Evolutionary conservation across 257 asterid species (phyloP).

Genomic region (Orobanche coerulescens): DNA sequence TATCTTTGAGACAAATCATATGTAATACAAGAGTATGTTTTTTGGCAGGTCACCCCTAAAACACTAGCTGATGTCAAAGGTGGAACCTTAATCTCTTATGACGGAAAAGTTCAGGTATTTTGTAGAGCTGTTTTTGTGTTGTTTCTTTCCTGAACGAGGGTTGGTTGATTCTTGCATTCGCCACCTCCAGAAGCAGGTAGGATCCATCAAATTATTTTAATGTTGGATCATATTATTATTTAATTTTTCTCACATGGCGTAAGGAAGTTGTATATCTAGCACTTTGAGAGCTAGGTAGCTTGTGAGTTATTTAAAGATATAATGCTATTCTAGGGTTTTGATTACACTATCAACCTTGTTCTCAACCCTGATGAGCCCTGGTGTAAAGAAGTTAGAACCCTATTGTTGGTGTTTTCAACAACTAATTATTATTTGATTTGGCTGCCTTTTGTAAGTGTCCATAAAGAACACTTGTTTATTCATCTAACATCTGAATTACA

Average conservation of each 20-base stretch:
- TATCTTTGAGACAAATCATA: neutral
- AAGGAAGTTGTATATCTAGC: slow-evolving; percentile 2
- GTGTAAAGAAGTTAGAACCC: slow-evolving; percentile 11
- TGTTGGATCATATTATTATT: slow-evolving; percentile 12
- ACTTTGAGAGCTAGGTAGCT: neutral
- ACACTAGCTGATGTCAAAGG: slow-evolving; percentile 98
- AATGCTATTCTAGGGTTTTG: neutral
- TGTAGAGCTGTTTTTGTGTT: neutral
- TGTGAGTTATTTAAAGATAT: neutral
- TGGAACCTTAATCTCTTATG: slow-evolving; percentile 90
- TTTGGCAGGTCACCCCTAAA: slow-evolving; percentile 91
- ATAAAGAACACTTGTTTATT: neutral
- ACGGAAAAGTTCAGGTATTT: slow-evolving; percentile 88
- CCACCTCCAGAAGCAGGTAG: neutral
- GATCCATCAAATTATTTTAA: neutral
- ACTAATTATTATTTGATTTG: slow-evolving; percentile 2
- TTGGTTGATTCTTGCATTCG: neutral
- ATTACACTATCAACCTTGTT: neutral
- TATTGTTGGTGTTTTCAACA: slow-evolving; percentile 3
- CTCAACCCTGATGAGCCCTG: neutral
- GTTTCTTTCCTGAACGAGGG: slow-evolving; percentile 9
- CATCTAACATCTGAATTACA: neutral
- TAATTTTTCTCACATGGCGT: slow-evolving; percentile 14
- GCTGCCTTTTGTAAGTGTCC: neutral
- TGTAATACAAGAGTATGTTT: slow-evolving; percentile 16